These are phyloP conservation scores for Jacaranda mimosifolia DNA, from an alignment of 257 asterid species.

Conservation along the genomic window DNA sequence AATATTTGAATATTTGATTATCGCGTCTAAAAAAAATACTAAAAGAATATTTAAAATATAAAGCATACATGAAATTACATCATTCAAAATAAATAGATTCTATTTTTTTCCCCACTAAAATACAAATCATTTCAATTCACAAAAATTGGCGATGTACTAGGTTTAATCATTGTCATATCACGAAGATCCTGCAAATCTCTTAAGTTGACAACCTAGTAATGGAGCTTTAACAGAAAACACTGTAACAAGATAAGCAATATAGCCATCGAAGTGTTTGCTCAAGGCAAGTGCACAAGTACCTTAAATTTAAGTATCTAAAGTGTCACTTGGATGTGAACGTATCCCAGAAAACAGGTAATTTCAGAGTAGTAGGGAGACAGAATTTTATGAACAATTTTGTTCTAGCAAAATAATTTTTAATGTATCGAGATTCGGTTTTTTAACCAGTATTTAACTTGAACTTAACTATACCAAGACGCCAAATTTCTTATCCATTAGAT, in stretches of 20 bases:
- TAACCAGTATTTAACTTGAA: too few species aligned
- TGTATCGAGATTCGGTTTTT: too few species aligned
- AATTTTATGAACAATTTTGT: too few species aligned
- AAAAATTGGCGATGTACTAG: not conserved
- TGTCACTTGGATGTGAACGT: not conserved
- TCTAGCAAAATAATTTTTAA: too few species aligned
- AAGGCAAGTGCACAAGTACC: not conserved
- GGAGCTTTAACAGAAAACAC: conserved; percentile 23
- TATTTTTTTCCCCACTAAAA: not conserved
- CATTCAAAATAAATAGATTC: too few species aligned
- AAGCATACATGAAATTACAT: too few species aligned
- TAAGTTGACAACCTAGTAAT: not conserved
- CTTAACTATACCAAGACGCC: too few species aligned
- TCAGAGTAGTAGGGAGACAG: not conserved
- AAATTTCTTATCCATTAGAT: too few species aligned
- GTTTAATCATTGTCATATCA: too few species aligned
- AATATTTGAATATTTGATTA: not conserved
- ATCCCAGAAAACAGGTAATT: not conserved
- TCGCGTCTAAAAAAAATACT: too few species aligned
- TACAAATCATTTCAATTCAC: not conserved
- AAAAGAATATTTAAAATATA: too few species aligned
- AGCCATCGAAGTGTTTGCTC: not conserved
- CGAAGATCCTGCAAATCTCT: too few species aligned
- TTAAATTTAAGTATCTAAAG: not conserved
- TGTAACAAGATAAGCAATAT: not conserved